Evolutionary conservation across 164 flowering plant genomes (phyloP), one percentile per base, ranked within the genome.

Genomic region (Akebia trifoliata): DNA sequence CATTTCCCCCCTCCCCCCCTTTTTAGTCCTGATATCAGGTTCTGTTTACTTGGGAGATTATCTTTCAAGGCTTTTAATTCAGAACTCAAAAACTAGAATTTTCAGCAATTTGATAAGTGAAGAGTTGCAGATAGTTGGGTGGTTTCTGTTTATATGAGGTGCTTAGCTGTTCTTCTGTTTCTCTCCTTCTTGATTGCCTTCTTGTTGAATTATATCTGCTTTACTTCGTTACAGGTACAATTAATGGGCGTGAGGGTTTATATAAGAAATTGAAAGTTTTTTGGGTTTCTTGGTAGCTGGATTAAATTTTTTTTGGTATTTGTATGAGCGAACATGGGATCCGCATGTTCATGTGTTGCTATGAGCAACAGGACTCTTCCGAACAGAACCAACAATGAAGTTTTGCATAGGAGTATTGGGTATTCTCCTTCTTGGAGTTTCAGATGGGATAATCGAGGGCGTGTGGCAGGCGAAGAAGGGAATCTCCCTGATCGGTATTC

Each of bases 341-440:
- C 85, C 62, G 84, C 72, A 35, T 89, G 97, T 69, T n/a, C n/a
- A n/a, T 92, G 98, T 72, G 83, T 92, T 59, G 87, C 95, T 70
- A 87, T 89, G 47, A 81, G 82, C 67, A 90, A 82, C 48, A 79
- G 72, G 63, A 76, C 82, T 30, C 60, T 78, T 35, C 67, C 75
- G 15, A 70, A 64, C 62, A 74, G 76, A 72, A 36, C 81, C 22
- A 59, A 48, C 18, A 56, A 52, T 57, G 81, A 76, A 25, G 39
- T 61, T 50, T 54, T 72, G n/a, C 72, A 70, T 18, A 72, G 84
- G 66, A 83, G 80, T 68, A 56, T 69, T n/a, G 62, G 76, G 53
- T 65, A 77, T 74, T 91, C 97, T 12, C 97, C 97, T 18, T 78
- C 87, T 0, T 92, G 96, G 98, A 83, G 90, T 69, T 76, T 83